phyloP scores from a whole-genome alignment of 495 filamentous ascomycete genomes.

The Hypoxylon cercidicola region DNA sequence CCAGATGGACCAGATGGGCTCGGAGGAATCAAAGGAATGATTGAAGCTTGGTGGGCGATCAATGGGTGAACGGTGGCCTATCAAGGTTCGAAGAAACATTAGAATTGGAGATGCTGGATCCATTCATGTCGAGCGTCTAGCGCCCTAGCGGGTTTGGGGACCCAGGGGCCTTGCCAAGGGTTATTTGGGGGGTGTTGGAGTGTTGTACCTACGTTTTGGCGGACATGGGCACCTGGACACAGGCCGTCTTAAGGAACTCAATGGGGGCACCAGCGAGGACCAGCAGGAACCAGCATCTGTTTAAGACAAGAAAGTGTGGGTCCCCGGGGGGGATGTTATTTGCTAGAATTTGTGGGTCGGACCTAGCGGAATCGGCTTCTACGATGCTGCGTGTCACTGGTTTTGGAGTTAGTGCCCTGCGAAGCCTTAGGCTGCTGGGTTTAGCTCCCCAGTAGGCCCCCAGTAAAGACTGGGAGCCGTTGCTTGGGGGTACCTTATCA shows the following conservation, averaged over 20 bases:
- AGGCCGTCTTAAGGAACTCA: no score
- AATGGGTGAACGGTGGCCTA: conserved; percentile 19
- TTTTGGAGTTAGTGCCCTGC: no score
- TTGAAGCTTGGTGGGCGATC: conserved; percentile 31
- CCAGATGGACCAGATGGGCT: conserved; percentile 30
- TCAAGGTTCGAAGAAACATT: conserved; percentile 16
- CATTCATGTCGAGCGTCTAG: conserved; percentile 2
- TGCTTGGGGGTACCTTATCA: conserved; percentile 35
- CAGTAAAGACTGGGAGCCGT: no score
- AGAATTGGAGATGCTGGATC: conserved; percentile 2
- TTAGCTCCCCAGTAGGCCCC: no score
- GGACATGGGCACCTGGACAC: no score
- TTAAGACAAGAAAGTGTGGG: neutral
- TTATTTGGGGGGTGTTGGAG: no score
- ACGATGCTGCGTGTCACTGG: conserved; percentile 24
- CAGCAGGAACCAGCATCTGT: conserved; percentile 27
- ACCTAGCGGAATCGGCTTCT: conserved; percentile 44
- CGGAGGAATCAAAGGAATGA: conserved; percentile 39
- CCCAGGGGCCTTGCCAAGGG: neutral
- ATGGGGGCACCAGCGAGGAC: neutral
- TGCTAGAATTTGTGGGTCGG: conserved; percentile 21
- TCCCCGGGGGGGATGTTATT: conserved; percentile 9
- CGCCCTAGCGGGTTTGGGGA: neutral
- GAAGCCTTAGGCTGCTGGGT: neutral
- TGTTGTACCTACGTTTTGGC: no score